Conservation (phyloP, 805 yeast genomes). For the Yamadazyma laniorum region DNA sequence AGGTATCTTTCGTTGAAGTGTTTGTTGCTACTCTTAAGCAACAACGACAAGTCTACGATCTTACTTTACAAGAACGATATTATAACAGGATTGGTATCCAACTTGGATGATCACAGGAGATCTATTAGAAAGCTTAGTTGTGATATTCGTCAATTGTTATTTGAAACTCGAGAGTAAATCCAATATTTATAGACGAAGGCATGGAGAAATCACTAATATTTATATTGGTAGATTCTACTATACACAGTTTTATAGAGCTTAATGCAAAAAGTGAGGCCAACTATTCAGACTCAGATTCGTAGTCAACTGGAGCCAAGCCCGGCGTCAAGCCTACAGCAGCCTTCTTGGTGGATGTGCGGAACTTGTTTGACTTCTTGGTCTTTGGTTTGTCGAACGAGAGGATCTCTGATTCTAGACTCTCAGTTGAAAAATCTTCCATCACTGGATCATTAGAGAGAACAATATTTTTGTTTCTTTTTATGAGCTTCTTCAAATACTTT, state of each 20-base stretch:
- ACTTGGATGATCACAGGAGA: slow-evolving; percentile 74
- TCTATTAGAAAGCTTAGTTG: slow-evolving; percentile 72
- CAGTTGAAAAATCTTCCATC: slow-evolving; percentile 15
- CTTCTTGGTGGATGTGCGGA: slow-evolving; percentile 31
- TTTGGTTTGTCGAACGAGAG: slow-evolving; percentile 27
- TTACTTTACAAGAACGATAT: slow-evolving; percentile 52
- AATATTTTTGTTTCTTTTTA: slow-evolving; percentile 35
- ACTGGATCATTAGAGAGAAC: slow-evolving; percentile 20
- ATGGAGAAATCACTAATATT: too few relatives aligned
- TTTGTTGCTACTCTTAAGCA: slow-evolving; percentile 42
- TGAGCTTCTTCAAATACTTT: slow-evolving; percentile 39
- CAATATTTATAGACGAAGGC: too few relatives aligned
- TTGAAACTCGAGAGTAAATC: slow-evolving; percentile 41
- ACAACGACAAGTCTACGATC: slow-evolving; percentile 38
- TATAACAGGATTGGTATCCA: slow-evolving; percentile 45
- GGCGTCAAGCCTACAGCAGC: slow-evolving; percentile 71
- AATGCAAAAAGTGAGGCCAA: not conserved
- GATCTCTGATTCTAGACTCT: slow-evolving; percentile 27
- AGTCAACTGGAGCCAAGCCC: slow-evolving; percentile 81
- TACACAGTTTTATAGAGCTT: not conserved
- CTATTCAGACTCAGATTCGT: slow-evolving; percentile 34
- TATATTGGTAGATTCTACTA: not conserved
- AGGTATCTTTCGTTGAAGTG: slow-evolving; percentile 59
- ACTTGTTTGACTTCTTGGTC: slow-evolving; percentile 22
- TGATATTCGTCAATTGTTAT: slow-evolving; percentile 75